Conservation (phyloP, 495 filamentous ascomycete genomes). For the Podospora didyma region DNA sequence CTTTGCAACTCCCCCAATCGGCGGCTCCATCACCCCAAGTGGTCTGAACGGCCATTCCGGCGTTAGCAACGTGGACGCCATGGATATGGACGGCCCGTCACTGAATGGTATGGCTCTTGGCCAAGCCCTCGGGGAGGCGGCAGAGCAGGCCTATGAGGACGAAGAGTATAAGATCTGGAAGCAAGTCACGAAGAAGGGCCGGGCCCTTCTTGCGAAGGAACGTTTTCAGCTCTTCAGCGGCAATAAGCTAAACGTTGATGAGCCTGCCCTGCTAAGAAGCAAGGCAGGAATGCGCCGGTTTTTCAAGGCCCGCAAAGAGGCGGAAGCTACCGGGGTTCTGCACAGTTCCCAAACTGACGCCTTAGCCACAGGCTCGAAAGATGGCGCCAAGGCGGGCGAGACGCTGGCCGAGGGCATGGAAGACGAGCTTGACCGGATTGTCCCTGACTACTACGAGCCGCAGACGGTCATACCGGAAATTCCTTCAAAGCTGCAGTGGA, state of each 20-base stretch:
- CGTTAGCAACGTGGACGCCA: constrained; percentile 69
- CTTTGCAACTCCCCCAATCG: constrained; percentile 76
- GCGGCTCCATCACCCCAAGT: constrained; percentile 70
- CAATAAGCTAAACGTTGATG: constrained; percentile 79
- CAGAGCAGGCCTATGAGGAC: constrained; percentile 61
- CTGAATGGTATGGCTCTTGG: constrained; percentile 56
- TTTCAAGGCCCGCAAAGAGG: constrained; percentile 67
- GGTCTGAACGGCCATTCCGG: constrained; percentile 65
- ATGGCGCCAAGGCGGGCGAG: constrained; percentile 49
- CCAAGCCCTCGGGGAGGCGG: constrained; percentile 48
- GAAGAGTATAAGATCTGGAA: constrained; percentile 97
- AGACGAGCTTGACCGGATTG: constrained; percentile 67
- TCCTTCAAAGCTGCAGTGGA: constrained; percentile 69
- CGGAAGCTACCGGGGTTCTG: constrained; percentile 38
- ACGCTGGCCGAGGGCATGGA: constrained; percentile 91
- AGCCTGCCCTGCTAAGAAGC: constrained; percentile 78
- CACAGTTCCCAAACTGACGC: constrained; percentile 40
- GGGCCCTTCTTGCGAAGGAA: constrained; percentile 76
- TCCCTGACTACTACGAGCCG: constrained; percentile 93
- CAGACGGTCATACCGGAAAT: constrained; percentile 84
- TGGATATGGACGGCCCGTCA: constrained; percentile 74
- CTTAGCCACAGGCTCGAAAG: constrained; percentile 35
- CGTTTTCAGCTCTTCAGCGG: constrained; percentile 80
- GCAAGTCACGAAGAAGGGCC: constrained; percentile 94
- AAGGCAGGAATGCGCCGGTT: constrained; percentile 66